phyloP scores from a whole-genome alignment of 2,329 filamentous ascomycete species.

The Fusarium paranaense region DNA sequence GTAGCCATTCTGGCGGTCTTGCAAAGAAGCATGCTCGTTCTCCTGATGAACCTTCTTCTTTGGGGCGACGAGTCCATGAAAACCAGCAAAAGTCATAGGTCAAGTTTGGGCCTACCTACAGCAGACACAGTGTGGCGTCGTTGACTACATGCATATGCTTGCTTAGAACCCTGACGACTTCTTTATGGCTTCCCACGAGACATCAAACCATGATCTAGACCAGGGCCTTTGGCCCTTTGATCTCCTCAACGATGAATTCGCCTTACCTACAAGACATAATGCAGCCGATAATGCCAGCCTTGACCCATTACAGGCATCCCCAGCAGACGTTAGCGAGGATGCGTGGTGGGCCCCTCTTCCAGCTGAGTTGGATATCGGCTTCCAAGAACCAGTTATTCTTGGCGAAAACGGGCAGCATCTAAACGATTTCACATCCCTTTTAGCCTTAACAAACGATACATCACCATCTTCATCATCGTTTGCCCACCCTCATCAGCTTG shows the following conservation, averaged over 20 bases:
- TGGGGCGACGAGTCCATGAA: background rate
- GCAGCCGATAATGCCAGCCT: background rate
- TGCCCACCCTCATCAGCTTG: background rate
- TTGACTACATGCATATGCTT: background rate
- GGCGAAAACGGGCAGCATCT: background rate
- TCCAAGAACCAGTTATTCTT: background rate
- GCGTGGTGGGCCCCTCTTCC: background rate
- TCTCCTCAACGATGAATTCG: background rate
- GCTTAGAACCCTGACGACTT: background rate
- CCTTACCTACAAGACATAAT: background rate
- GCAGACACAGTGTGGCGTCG: background rate
- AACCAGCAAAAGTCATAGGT: background rate
- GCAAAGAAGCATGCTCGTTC: background rate
- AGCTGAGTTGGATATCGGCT: background rate
- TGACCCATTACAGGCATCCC: background rate
- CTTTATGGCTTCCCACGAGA: background rate
- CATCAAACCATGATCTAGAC: background rate
- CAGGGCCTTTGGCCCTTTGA: background rate
- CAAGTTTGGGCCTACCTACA: background rate
- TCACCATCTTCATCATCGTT: background rate
- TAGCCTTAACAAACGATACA: background rate
- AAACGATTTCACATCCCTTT: background rate
- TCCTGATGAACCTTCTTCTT: background rate
- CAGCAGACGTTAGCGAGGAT: background rate
- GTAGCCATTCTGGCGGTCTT: background rate